These are phyloP conservation scores for Fusarium circinatum DNA, from an alignment of 2,329 filamentous ascomycete species.

Conservation along the genomic window DNA sequence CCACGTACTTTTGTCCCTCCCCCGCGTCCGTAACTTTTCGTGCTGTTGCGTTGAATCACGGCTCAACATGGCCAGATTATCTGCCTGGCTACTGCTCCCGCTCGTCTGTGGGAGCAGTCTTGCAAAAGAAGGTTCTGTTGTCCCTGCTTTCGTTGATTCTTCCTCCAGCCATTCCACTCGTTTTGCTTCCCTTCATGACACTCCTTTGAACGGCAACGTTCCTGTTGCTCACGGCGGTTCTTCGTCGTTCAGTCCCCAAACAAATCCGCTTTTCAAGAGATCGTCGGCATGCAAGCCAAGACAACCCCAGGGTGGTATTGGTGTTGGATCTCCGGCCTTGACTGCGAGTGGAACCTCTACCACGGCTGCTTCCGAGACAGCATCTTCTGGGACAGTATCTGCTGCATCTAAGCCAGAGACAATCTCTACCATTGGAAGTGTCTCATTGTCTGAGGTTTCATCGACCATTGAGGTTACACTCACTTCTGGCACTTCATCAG, in stretches of 20 bases:
- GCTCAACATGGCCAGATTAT: conserved; percentile 28
- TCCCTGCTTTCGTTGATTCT: conserved; percentile 30
- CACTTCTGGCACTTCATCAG: not conserved
- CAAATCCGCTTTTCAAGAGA: not conserved
- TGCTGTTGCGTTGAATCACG: conserved; percentile 21
- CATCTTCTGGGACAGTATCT: not conserved
- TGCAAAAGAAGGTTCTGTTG: conserved; percentile 37
- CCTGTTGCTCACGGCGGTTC: not conserved
- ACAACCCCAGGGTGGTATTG: not conserved
- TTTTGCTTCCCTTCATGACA: conserved; percentile 23
- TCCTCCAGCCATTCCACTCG: conserved; percentile 24
- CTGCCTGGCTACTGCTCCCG: conserved; percentile 30
- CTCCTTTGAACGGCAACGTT: conserved; percentile 16
- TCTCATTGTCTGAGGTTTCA: not conserved
- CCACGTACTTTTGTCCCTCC: not conserved
- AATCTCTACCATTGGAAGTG: not conserved
- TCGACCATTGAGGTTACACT: not conserved
- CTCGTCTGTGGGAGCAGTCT: conserved; percentile 18
- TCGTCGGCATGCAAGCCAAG: conserved; percentile 13
- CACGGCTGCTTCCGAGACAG: not conserved
- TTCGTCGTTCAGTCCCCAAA: not conserved
- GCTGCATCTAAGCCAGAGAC: not conserved
- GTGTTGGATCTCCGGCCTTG: not conserved
- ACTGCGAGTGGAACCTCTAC: not conserved
- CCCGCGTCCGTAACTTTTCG: not conserved